phyloP scores from a whole-genome alignment of 495 filamentous ascomycete genomes.

The Trichocladium uniseriatum region DNA sequence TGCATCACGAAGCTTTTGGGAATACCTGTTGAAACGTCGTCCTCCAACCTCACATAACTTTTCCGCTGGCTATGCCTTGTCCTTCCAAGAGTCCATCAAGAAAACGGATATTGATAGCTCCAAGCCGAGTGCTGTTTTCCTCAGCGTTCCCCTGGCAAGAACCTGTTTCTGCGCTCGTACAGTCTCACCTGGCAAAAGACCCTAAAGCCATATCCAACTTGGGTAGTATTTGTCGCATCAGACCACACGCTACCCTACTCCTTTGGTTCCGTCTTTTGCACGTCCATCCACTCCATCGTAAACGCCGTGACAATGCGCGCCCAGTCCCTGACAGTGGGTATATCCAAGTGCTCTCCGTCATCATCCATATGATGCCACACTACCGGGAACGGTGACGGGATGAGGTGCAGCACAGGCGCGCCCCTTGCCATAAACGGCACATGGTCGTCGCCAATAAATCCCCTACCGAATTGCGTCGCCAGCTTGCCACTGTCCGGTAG shows the following conservation, averaged over 20 bases:
- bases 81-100: not conserved
- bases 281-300: conserved; percentile 74
- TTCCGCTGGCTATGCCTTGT: no score
- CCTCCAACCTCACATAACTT: no score
- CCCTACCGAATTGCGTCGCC: conserved; percentile 34
- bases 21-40: no score
- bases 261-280: conserved; percentile 17
- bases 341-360: conserved; percentile 73
- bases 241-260: no score
- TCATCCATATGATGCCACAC: conserved; percentile 80
- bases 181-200: no score
- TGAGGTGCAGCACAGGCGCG: conserved; percentile 74
- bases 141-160: not conserved
- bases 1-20: no score
- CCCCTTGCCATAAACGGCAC: conserved; percentile 73
- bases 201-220: no score
- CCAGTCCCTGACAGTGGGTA: conserved; percentile 75
- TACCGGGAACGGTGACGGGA: conserved; percentile 64
- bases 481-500: conserved; percentile 46
- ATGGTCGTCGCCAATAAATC: conserved; percentile 65
- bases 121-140: conserved; percentile 1
- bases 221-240: no score
- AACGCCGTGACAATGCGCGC: conserved; percentile 68
- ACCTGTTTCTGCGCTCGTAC: no score
- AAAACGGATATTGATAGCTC: not conserved